Evolutionary conservation across 2,329 filamentous ascomycete genomes (phyloP).

Genomic region (Colletotrichum camelliae): DNA sequence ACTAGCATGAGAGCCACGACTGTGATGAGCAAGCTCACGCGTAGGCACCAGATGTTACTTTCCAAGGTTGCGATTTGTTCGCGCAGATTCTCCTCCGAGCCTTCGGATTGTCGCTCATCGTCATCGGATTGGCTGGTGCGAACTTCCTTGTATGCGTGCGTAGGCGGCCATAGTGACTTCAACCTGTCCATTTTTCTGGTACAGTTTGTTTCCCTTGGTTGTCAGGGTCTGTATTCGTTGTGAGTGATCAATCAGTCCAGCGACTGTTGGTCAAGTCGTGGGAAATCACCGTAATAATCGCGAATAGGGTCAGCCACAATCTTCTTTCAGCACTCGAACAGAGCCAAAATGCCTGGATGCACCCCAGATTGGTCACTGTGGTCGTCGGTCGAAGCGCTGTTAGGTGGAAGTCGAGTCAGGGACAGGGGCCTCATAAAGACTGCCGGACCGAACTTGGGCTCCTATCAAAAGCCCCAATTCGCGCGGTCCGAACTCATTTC

Average conservation of each 20-base stretch:
- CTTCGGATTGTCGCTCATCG: neutral
- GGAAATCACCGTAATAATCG: neutral
- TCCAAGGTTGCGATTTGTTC: neutral
- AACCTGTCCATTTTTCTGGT: neutral
- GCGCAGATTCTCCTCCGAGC: neutral
- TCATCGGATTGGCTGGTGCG: slow-evolving; percentile 2
- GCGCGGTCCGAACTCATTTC: neutral
- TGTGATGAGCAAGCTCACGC: neutral
- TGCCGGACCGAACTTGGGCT: neutral
- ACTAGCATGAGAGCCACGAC: neutral
- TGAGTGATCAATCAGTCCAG: neutral
- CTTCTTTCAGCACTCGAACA: neutral
- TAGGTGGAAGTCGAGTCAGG: neutral
- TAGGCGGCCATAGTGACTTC: neutral
- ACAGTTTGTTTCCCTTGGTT: neutral
- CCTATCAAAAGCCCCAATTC: neutral
- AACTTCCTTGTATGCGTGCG: neutral
- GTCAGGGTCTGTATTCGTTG: neutral
- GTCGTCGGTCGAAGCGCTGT: neutral
- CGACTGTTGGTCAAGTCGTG: neutral
- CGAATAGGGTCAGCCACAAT: neutral
- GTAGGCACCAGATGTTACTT: slow-evolving; percentile 5
- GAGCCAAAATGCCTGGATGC: neutral
- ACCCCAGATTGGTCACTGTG: accelerated
- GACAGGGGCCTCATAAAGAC: neutral